Evolutionary conservation across 306 rosid genomes (phyloP), one percentile per base, ranked within the genome.

Genomic region (Gastrolobium villosum): DNA sequence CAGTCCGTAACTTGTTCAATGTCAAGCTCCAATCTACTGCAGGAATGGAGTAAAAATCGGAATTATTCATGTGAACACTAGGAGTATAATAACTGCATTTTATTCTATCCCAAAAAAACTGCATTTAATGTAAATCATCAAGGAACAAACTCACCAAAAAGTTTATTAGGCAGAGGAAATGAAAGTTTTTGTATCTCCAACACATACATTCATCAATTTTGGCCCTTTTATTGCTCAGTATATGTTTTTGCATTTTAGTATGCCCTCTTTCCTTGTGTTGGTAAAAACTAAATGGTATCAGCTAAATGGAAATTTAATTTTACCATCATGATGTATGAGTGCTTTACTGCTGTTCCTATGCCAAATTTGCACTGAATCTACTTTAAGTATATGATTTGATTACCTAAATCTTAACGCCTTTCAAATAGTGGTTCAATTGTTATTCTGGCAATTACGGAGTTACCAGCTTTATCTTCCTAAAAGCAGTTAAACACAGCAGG

Each of bases 21-120:
- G 14, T 75, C 41, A 36, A 62, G 54, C 73, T 64, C 15, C 63
- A 28, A 15, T 30, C 40, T 66, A 28, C 28, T 66, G 56, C 55
- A 44, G 72, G 72, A 44, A 5, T 66, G 26, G 39, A 66, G 30
- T 66, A 66, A 66, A 30, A 10, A 11, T 46, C 11, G 31, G 57
- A 13, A 46, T 57, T 6, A 35, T 44, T 66, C 54, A 10, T 11
- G 56, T 30, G 37, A 56, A 30, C 10, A 9, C 10, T 9, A 7
- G 55, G 6, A 5, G 26, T 49, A 49, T 49, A 49, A 49, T n/a
- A 0, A 13, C 13, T 11, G 15, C 6, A 20, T 20, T 20, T 20
- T 20, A 20, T 20, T 20, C 26, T 20, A 20, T 20, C 26, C 26
- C 26, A 20, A 20, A 20, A 26, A 1, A 13, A 30, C 37, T 56